These are phyloP conservation scores for Colletotrichum agaves DNA, from an alignment of 2,329 filamentous ascomycete species.

Conservation along the genomic window DNA sequence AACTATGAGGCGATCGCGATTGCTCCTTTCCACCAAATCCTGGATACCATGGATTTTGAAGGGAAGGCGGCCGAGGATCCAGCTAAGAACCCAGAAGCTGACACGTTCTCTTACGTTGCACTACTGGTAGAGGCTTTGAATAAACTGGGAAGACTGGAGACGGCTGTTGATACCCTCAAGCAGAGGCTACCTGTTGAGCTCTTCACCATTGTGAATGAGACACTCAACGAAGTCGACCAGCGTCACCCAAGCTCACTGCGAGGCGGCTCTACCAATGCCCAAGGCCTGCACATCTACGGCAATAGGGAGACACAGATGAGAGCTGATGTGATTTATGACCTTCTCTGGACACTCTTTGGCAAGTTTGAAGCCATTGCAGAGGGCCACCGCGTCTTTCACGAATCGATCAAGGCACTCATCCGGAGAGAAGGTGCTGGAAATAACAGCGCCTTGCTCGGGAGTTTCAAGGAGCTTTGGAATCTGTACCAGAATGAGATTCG, in stretches of 20 bases:
- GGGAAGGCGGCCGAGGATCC: slow-evolving; percentile 82
- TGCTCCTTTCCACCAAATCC: slow-evolving; percentile 66
- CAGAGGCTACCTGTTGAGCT: slow-evolving; percentile 93
- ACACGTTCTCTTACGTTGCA: slow-evolving; percentile 93
- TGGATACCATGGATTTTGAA: slow-evolving; percentile 71
- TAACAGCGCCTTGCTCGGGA: slow-evolving; percentile 76
- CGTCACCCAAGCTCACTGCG: slow-evolving; percentile 86
- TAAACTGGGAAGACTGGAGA: slow-evolving; percentile 86
- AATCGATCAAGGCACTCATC: slow-evolving; percentile 87
- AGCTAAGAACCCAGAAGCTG: slow-evolving; percentile 91
- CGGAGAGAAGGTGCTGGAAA: slow-evolving; percentile 79
- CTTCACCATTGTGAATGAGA: slow-evolving; percentile 93
- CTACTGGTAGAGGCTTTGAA: slow-evolving; percentile 90
- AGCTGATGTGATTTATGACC: slow-evolving; percentile 87
- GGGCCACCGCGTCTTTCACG: slow-evolving; percentile 92
- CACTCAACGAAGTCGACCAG: slow-evolving; percentile 92
- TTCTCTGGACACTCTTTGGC: slow-evolving; percentile 91
- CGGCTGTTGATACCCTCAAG: slow-evolving; percentile 89
- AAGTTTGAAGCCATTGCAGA: slow-evolving; percentile 98
- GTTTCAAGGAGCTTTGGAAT: slow-evolving; percentile 98
- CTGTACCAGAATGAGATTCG: slow-evolving; percentile 97
- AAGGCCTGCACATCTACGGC: slow-evolving; percentile 71
- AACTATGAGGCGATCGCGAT: slow-evolving; percentile 58
- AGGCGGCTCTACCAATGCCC: slow-evolving; percentile 62
- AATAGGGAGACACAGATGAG: slow-evolving; percentile 79